phyloP scores from a whole-genome alignment of 306 rosid species.

The Lablab purpureus region DNA sequence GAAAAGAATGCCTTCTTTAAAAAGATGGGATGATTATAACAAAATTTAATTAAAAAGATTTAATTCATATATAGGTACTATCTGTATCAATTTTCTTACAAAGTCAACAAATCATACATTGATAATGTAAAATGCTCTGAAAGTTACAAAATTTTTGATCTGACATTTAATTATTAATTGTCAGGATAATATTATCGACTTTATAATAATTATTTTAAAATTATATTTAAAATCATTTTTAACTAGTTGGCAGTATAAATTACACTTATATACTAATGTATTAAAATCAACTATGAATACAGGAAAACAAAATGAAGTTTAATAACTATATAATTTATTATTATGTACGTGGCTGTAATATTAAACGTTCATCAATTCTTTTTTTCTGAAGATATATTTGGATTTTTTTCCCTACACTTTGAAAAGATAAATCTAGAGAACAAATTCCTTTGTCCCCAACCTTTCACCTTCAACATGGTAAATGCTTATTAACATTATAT shows the following conservation, averaged over 20 bases:
- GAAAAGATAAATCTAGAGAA: slow-evolving; percentile 2
- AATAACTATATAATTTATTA: neutral
- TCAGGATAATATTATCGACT: too few relatives aligned
- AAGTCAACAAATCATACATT: too few relatives aligned
- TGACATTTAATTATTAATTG: too few relatives aligned
- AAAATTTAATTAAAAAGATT: neutral
- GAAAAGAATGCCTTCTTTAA: neutral
- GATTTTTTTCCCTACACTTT: neutral
- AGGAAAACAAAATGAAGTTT: neutral
- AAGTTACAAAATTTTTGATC: too few relatives aligned
- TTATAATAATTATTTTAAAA: too few relatives aligned
- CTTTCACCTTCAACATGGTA: neutral
- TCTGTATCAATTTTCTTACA: too few relatives aligned
- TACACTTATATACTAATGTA: too few relatives aligned
- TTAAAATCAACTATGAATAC: neutral
- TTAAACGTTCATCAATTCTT: neutral
- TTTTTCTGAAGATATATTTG: neutral
- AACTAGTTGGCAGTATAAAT: too few relatives aligned
- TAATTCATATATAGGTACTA: too few relatives aligned
- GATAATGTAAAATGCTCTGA: too few relatives aligned
- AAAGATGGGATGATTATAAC: neutral
- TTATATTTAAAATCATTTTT: too few relatives aligned
- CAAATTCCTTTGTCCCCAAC: neutral
- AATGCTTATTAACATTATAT: neutral
- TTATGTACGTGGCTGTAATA: neutral